Base-by-base conservation (phyloP, 1,284 basidiomycete species). In the Bondarzewia mesenterica region DNA sequence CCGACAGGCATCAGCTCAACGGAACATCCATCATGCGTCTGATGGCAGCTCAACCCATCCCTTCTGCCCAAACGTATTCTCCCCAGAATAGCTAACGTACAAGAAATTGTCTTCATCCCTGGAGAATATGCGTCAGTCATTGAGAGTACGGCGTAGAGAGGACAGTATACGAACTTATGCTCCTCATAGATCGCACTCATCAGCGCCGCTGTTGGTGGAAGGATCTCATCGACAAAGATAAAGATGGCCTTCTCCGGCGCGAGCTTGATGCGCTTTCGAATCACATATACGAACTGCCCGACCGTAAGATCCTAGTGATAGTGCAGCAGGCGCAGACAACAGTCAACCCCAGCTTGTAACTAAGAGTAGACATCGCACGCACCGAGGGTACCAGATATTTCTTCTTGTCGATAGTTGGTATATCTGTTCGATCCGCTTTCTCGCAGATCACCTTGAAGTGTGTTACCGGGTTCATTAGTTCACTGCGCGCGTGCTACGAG, bases 131-230 rank as follows among this genome's bases (percentile, higher is more conserved):
- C 65, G 51, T 50, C 47, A 41, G 47, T 49, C 41, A 50, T 26
- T n/a, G 21, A 26, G 37, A 53, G 38, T 26, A 43, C 32, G 32
- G n/a, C 21, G 12, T 12, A 42, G 23, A 35, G 23, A 40, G 22
- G 22, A 15, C 7, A 39, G 27, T 16, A 23, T 10, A 77, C 88
- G 62, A 55, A 94, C 93, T 96, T 96, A 80, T 99, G 95, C 71
- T 99, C 96, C 70, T 99, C 96, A 65, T 99, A 99, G 63, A 99
- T 98, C 45, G 93, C 87, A 63, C 91, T 94, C 96, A 99, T 99
- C 46, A 98, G 75, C 5, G 96, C 95, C 18, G 95, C 95, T 2
- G 96, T 98, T 42, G 96, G 95, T 47, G 96, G 96, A 37, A 99
- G 79, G 49, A 99, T 93, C 67, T 99, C 96, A 61, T 99, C 93